Evolutionary conservation across 176 grass and related monocot genomes (phyloP), one percentile per base, ranked within the genome.

Genomic region (Ananas comosus): DNA sequence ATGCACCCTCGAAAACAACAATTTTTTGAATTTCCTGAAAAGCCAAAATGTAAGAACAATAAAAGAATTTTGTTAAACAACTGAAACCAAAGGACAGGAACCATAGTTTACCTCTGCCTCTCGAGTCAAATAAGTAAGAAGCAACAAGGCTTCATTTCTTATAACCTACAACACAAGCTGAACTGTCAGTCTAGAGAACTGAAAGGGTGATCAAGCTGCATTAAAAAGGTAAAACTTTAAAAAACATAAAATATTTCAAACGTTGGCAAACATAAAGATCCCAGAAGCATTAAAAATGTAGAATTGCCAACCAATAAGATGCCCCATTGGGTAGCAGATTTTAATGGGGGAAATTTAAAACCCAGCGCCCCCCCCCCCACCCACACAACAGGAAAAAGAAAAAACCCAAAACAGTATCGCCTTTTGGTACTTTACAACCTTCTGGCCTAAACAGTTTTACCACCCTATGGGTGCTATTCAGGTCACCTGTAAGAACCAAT

Each of bases 21-120:
- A 99, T 93, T 88, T 99, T 99, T 99, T 99, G 89, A 83, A 99
- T 99, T 83, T 99, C 94, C 94, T 99, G 72, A 74, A 64, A 2
- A 72, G 70, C 58, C 63, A 11, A 48, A 72, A 23, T 76, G 3
- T 70, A 48, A 70, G 70, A 79, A 76, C 42, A 65, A 21, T 28
- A 64, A 14, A 5, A 56, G 17, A 2, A 61, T 19, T 1, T 61
- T 16, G 56, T 13, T 23, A 72, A 18, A 51, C 13, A 51, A 68
- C 11, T 74, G 69, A 73, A 88, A 67, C 73, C 64, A 73, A 67
- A 67, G 16, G 53, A 63, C 78, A 76, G 64, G 24, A 53, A n/a
- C 57, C 57, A 79, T 50, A 50, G 68, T 52, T 54, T 67, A 90
- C 94, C 89, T 99, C 94, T 54, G 94, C 94, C 63, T 99, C 89